These are phyloP conservation scores for Solanum chiquidenum DNA, from an alignment of 257 asterid genomes.

Conservation along the genomic window DNA sequence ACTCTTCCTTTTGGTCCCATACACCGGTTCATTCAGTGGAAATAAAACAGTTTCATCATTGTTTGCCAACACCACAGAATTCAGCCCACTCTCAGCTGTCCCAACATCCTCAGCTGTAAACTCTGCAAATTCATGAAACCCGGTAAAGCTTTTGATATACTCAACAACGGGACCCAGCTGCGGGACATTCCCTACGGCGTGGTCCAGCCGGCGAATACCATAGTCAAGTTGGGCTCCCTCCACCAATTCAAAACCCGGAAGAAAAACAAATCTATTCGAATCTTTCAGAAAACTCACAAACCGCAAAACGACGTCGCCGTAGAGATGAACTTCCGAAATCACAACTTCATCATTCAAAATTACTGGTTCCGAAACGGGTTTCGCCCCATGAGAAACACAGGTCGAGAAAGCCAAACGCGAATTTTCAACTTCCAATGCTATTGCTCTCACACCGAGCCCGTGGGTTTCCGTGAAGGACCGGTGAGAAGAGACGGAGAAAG, in stretches of 20 bases:
- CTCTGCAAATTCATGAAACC: slow-evolving; percentile 89
- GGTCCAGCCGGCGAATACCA: slow-evolving; percentile 73
- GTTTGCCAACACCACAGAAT: slow-evolving; percentile 72
- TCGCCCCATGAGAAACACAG: slow-evolving; percentile 61
- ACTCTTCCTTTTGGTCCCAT: slow-evolving; percentile 82
- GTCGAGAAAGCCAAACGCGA: slow-evolving; percentile 41
- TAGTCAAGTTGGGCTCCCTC: slow-evolving; percentile 45
- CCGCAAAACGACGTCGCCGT: slow-evolving; percentile 67
- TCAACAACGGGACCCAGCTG: slow-evolving; percentile 53
- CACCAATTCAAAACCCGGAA: slow-evolving; percentile 34
- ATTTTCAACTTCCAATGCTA: slow-evolving; percentile 50
- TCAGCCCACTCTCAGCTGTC: slow-evolving; percentile 77
- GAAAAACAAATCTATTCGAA: slow-evolving; percentile 9
- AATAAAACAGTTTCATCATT: slow-evolving; percentile 65
- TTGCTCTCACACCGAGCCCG: slow-evolving; percentile 74
- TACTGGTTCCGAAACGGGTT: slow-evolving; percentile 33
- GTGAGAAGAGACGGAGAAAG: slow-evolving; percentile 38
- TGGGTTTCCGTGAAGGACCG: slow-evolving; percentile 46
- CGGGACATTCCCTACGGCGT: slow-evolving; percentile 81
- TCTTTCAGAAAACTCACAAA: slow-evolving; percentile 23
- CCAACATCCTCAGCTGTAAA: slow-evolving; percentile 80
- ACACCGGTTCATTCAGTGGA: slow-evolving; percentile 77
- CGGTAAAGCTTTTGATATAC: slow-evolving; percentile 51
- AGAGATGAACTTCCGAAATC: slow-evolving; percentile 54
- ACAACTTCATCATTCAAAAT: slow-evolving; percentile 23